Conservation (phyloP, 495 filamentous ascomycete genomes). For the Neurospora sp. region DNA sequence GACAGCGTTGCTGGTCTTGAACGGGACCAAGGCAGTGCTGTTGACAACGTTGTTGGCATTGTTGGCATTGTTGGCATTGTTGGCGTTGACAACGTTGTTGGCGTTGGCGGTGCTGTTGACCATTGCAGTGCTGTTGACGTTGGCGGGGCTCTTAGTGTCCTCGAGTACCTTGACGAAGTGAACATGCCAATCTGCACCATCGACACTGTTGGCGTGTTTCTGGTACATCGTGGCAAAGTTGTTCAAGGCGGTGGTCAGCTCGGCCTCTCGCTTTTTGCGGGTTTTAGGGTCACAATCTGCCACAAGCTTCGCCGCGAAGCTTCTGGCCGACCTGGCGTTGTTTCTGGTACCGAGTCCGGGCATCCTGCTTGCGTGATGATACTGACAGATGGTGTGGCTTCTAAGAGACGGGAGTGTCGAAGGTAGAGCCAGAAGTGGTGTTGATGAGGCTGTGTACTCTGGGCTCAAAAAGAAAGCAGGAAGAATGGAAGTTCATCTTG, state of each 20-base stretch:
- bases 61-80: no score
- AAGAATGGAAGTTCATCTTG: neutral
- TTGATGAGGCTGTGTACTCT: neutral
- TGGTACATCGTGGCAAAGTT: neutral
- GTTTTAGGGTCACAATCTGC: neutral
- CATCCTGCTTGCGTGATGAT: neutral
- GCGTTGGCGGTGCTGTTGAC: no score
- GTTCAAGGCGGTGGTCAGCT: neutral
- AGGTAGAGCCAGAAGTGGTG: neutral
- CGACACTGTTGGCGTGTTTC: neutral
- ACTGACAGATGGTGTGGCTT: neutral
- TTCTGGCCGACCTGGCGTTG: neutral
- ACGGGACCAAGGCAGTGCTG: neutral
- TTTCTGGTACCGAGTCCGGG: neutral
- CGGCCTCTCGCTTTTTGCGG: neutral
- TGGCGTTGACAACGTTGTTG: no score
- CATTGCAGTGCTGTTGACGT: neutral
- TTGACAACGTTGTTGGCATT: no score
- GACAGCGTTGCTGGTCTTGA: neutral
- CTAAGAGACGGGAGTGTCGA: neutral
- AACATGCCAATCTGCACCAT: neutral
- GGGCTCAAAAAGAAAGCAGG: neutral
- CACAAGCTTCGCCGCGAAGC: neutral
- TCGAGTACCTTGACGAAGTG: neutral
- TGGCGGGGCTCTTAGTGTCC: neutral